Evolutionary conservation across 805 yeast genomes (phyloP), one percentile per base, ranked within the genome.

Genomic region (Yamadazyma phyllophila): DNA sequence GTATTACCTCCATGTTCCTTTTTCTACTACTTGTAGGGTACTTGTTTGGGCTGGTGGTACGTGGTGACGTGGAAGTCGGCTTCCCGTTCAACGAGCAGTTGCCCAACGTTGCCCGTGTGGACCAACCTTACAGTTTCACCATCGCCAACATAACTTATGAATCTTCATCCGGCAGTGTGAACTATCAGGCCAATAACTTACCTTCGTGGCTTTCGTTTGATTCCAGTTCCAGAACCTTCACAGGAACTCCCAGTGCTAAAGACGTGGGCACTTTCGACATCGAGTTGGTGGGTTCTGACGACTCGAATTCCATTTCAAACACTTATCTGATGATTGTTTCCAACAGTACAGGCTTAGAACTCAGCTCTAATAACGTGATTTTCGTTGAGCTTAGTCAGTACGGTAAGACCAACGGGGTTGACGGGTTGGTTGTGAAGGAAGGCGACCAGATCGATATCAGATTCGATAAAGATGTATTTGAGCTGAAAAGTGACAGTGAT

Each of bases 121-220:
- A 79, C 48, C 72, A 79, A 54, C 54, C 61, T 2, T 92, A 84
- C 65, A 54, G 68, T 14, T 92, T 88, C 65, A 74, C 83, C 31
- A 65, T 92, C 35, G 83, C 90, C 44, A 68, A 77, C 48, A 80
- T 82, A 54, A 92, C 98, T 2, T 89, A 78, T 62, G 59, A 65
- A 33, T 60, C 73, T 2, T 52, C 61, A 36, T 60, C 68, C 39
- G 65, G 63, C 17, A 73, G 71, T 14, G 73, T 90, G 31, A 47
- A 70, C 6, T 88, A 88, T 62, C 56, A 78, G 2, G 85, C 80
- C 1, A 62, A 70, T 15, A 66, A 74, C 43, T 67, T 84, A 41
- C 99, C 99, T 1, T 48, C 61, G 4, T 94, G 98, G 99, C 73
- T 94, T 13, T 56, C 70, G 0, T 88, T 92, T 52, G 95, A 90